Evolutionary conservation across 2,329 filamentous ascomycete species (phyloP), one percentile per base, ranked within the genome.

Genomic region (Claviceps monticola): DNA sequence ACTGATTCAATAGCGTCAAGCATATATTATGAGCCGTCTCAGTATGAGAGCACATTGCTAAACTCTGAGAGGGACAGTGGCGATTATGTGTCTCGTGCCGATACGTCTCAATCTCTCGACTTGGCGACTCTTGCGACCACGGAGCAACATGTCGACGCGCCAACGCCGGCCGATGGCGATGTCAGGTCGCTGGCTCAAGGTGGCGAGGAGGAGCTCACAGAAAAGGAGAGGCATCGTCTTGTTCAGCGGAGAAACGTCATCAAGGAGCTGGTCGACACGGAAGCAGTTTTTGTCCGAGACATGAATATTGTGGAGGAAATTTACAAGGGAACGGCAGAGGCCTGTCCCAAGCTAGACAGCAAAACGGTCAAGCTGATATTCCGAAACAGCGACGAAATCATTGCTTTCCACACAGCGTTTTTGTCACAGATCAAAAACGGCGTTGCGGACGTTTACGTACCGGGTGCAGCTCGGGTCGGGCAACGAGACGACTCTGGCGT

Each of bases 271-370:
- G 78, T 96, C 46, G 89, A 96, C 61, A 98, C 93, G 0, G 93
- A 98, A 64, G 83, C 88, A 47, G 83, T 84, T 5, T 97, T 95
- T 67, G 83, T 94, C 52, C 82, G 88, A 56, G 93, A 98, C 65
- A 91, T 98, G 88, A 95, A 90, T 64, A 91, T 98, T 50, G 85
- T 95, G 2, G 88, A 95, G 62, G 90, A 97, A 62, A 97, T 98
- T 51, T 98, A 97, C 74, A 95, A 94, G 67, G 89, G 88, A 44
- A 97, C 93, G 0, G 87, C 88, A 1, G 82, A 86, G 58, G 85
- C 86, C 11, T 89, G 86, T 52, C 81, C 88, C 8, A 81, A 88
- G 56, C 78, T 96, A 29, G 87, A 86, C 44, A 72, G 79, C 43
- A 86, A 91, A 56, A 95, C 95, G 56, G 83, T 94, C 60, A 95